Evolutionary conservation across 2,329 filamentous ascomycete species (phyloP).

Genomic region (Nemania serpens): DNA sequence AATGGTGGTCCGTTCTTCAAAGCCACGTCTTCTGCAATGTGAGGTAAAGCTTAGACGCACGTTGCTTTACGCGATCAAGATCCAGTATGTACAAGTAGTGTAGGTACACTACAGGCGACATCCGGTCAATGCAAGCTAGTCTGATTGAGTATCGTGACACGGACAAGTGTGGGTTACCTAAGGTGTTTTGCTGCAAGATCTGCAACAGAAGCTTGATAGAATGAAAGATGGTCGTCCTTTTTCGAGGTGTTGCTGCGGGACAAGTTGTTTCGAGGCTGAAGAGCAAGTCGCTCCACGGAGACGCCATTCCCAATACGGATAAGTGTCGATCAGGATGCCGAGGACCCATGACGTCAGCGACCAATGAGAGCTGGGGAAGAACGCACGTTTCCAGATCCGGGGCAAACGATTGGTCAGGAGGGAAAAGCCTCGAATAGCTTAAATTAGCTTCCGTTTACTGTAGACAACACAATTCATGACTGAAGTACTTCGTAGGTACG

Average conservation of each 20-base stretch:
- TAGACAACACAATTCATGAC: neutral
- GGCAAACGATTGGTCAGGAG: conserved; percentile 15
- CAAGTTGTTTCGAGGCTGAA: conserved; percentile 23
- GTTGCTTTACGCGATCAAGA: neutral
- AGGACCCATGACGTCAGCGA: conserved; percentile 16
- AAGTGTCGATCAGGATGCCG: conserved; percentile 1
- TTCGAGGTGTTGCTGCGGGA: conserved; percentile 11
- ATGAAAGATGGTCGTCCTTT: conserved; percentile 14
- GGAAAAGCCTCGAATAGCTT: neutral
- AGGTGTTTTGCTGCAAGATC: conserved; percentile 2
- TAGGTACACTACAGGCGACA: neutral
- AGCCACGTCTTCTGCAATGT: neutral
- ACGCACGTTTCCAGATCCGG: conserved; percentile 33
- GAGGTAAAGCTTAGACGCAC: neutral
- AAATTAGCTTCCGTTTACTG: neutral
- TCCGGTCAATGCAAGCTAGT: neutral
- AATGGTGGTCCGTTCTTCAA: neutral
- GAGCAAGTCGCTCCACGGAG: conserved; percentile 1
- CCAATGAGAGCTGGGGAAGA: conserved; percentile 35
- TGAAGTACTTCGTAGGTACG: no score
- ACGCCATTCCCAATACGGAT: conserved; percentile 5
- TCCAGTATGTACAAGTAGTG: neutral
- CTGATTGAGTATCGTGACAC: neutral
- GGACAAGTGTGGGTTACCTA: neutral
- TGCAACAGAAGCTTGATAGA: conserved; percentile 27